A percentile compares a stretch with the other conserved stretches of the same genome.
These are phyloP conservation scores for Carex myosuroides DNA, from an alignment of 176 grass and related monocot species.

Conservation along the genomic window DNA sequence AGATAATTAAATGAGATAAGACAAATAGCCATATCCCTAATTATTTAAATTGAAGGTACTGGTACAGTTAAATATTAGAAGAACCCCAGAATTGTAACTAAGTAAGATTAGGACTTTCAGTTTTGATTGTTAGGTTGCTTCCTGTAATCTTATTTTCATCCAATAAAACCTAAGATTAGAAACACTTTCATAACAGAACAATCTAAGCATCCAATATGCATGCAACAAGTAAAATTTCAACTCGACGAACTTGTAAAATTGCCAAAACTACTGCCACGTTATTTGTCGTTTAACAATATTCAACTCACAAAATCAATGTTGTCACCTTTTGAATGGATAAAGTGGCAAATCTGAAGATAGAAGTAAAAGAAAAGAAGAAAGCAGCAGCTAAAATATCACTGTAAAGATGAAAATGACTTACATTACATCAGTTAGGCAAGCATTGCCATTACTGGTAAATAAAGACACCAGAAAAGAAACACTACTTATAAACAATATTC, in stretches of 20 bases:
- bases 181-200: not conserved
- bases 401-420: not conserved
- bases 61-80: not conserved
- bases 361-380: not conserved
- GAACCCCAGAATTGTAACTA: not conserved
- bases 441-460: not conserved
- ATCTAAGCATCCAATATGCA: not conserved
- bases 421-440: not conserved
- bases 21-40: not conserved
- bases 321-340: too few species aligned
- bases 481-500: too few species aligned
- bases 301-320: not conserved
- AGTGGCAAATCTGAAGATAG: not conserved
- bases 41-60: not conserved
- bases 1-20: too few species aligned
- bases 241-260: not conserved
- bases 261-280: not conserved
- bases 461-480: too few species aligned
- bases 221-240: not conserved
- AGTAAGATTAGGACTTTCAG: not conserved
- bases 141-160: not conserved
- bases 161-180: not conserved
- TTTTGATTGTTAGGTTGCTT: not conserved
- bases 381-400: not conserved
- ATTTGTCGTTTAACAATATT: not conserved